Percentiles rank a stretch among this genome's conserved stretches.
These are phyloP conservation scores for Symbiodinium natans DNA, from an alignment of 73 alveolate genomes.

Conservation along the genomic window DNA sequence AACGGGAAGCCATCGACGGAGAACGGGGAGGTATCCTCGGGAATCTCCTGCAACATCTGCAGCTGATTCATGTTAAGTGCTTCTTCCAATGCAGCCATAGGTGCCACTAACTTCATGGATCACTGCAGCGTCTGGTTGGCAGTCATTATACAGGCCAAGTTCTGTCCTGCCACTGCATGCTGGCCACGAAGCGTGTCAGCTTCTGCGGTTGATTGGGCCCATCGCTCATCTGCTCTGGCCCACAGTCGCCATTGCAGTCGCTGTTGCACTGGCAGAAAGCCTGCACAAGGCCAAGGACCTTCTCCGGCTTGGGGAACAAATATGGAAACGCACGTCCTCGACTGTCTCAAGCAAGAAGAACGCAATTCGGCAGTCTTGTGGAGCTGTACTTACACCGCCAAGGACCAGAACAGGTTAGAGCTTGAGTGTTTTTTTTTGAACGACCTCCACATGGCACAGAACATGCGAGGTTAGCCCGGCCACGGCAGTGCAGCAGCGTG, in stretches of 20 bases:
- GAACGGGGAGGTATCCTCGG: conserved; percentile 33
- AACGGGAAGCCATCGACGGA: conserved; percentile 9
- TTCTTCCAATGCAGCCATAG: not conserved
- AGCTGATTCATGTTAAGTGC: not conserved
- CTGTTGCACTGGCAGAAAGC: conserved; percentile 19
- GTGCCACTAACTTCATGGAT: no score
- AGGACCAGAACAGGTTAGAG: no score
- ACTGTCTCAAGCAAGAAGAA: not conserved
- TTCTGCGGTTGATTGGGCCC: not conserved
- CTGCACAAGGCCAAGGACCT: not conserved
- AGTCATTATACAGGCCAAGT: no score
- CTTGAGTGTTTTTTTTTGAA: not conserved
- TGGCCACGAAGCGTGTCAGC: not conserved
- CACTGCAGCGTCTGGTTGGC: no score
- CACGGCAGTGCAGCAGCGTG: conserved; percentile 43
- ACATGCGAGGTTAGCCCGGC: not conserved
- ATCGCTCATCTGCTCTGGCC: no score
- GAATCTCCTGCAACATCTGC: conserved; percentile 43
- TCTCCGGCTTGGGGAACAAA: not conserved
- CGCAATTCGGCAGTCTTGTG: no score
- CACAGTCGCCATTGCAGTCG: not conserved
- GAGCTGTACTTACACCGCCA: no score
- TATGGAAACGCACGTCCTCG: conserved; percentile 57
- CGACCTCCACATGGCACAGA: not conserved
- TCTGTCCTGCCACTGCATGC: not conserved